Evolutionary conservation across 441 rosid genomes (phyloP).

Genomic region (Aquilaria agallochum): DNA sequence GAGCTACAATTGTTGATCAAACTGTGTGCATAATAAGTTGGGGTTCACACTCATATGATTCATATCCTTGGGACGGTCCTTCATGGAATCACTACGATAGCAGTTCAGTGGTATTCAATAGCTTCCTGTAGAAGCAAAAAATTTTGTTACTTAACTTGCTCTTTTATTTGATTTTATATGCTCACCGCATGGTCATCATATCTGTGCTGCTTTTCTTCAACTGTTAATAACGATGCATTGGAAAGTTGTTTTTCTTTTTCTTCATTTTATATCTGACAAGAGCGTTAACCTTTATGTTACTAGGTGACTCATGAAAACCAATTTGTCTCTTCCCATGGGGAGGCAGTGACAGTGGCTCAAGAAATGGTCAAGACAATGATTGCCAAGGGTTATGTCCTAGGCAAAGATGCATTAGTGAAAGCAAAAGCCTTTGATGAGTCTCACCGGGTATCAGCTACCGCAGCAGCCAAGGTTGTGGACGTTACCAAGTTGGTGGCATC

Average conservation of each 20-base stretch:
- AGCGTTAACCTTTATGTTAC: not conserved
- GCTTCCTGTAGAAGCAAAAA: not conserved
- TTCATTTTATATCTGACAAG: not conserved
- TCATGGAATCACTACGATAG: slow-evolving; percentile 30
- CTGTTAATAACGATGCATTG: not conserved
- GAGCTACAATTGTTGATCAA: slow-evolving; percentile 78
- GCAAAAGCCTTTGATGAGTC: slow-evolving; percentile 63
- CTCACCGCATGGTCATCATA: slow-evolving; percentile 1
- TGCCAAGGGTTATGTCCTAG: slow-evolving; percentile 48
- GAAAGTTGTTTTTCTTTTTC: too few species aligned
- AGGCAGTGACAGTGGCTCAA: slow-evolving; percentile 56
- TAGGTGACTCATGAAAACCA: slow-evolving; percentile 40
- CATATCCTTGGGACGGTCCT: slow-evolving; percentile 39
- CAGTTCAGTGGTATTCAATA: slow-evolving; percentile 30
- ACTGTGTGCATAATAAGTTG: slow-evolving; percentile 54
- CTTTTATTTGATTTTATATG: not conserved
- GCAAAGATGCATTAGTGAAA: slow-evolving; percentile 50
- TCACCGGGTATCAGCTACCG: slow-evolving; percentile 36
- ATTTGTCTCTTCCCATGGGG: slow-evolving; percentile 58
- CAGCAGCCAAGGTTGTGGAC: slow-evolving; percentile 47
- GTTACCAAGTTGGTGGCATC: slow-evolving; percentile 48
- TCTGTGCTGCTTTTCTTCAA: not conserved
- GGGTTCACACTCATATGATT: slow-evolving; percentile 51
- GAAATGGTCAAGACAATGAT: slow-evolving; percentile 58
- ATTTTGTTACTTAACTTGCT: not conserved